phyloP scores from a whole-genome alignment of 2,329 filamentous ascomycete genomes.

The Fusarium buharicum region DNA sequence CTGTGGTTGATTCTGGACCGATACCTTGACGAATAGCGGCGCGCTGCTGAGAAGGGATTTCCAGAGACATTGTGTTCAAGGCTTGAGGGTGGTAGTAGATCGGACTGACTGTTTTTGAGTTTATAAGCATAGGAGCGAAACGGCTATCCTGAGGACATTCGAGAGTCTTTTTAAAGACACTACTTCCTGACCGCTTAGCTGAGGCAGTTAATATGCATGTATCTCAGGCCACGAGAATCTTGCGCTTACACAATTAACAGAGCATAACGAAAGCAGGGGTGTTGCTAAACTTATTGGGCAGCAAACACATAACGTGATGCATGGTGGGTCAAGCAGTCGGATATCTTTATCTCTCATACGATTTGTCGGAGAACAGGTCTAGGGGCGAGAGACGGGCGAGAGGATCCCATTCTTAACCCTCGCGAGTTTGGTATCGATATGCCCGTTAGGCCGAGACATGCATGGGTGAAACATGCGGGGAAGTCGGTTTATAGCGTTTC shows the following conservation, averaged over 20 bases:
- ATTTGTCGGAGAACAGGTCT: neutral
- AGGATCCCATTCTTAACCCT: neutral
- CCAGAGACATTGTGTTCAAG: conserved; percentile 27
- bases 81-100: neutral
- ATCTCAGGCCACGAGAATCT: neutral
- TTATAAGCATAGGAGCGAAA: no score
- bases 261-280: neutral
- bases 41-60: conserved; percentile 31
- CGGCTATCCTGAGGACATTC: no score
- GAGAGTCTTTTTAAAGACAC: no score
- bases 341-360: neutral
- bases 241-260: neutral
- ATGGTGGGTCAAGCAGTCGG: neutral
- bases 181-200: no score
- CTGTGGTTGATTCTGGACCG: conserved; percentile 21
- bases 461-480: conserved; percentile 13
- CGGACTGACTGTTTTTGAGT: no score
- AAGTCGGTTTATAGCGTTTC: no score
- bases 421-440: neutral
- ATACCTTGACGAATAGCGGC: conserved; percentile 41
- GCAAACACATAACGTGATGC: neutral
- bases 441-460: conserved; percentile 18
- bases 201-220: no score
- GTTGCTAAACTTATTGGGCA: neutral
- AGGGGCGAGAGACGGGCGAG: neutral